A percentile compares a stretch with the other conserved stretches of the same genome.
Evolutionary conservation across 2,329 filamentous ascomycete genomes (phyloP).

Genomic region (Camillea tinctor): DNA sequence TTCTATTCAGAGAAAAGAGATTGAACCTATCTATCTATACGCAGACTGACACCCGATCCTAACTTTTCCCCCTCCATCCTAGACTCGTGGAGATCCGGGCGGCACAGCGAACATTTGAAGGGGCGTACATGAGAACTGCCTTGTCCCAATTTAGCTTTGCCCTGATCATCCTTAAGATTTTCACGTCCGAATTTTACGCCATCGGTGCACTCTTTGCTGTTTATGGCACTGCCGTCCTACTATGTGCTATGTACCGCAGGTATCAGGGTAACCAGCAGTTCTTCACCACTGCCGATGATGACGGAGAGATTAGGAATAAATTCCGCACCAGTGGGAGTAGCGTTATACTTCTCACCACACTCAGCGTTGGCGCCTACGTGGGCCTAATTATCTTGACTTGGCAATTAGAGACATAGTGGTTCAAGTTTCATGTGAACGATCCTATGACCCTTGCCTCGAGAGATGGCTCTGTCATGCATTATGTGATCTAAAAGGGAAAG

Average conservation of each 20-base stretch:
- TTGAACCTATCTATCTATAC: neutral
- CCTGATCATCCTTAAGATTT: constrained; percentile 92
- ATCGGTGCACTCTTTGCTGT: constrained; percentile 95
- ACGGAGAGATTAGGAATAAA: constrained; percentile 47
- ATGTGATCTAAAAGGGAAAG: neutral
- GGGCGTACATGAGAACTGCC: constrained; percentile 92
- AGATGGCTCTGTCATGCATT: neutral
- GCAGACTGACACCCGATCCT: neutral
- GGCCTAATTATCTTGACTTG: constrained; percentile 56
- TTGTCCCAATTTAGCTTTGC: constrained; percentile 94
- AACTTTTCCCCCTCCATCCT: neutral
- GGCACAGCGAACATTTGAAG: constrained; percentile 94
- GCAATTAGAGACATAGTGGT: constrained; percentile 36
- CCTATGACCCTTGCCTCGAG: neutral
- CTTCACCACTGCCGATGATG: constrained; percentile 59
- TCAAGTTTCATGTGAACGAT: neutral
- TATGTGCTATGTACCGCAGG: constrained; percentile 80
- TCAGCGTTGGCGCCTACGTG: constrained; percentile 59
- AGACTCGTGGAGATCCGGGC: constrained; percentile 90
- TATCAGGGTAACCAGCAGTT: constrained; percentile 94
- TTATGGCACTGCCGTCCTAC: constrained; percentile 81
- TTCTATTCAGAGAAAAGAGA: neutral
- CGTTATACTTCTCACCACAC: constrained; percentile 53
- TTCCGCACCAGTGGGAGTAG: constrained; percentile 66
- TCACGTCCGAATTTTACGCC: constrained; percentile 92